phyloP scores from a whole-genome alignment of 2,329 filamentous ascomycete genomes.

The Calonectria ilicicola region DNA sequence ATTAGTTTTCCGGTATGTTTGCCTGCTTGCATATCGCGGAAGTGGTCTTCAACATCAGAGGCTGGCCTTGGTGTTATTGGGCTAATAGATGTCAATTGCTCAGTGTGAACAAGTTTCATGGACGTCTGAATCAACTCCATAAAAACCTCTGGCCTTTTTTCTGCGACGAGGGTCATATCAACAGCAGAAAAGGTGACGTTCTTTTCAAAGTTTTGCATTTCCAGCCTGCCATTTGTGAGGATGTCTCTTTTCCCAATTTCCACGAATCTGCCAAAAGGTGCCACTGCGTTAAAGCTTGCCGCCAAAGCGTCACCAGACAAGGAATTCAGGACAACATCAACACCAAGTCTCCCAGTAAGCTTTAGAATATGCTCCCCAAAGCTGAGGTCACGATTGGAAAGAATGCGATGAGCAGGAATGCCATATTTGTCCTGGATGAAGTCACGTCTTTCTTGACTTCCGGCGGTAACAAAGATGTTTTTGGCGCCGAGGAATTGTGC shows the following conservation, averaged over 20 bases:
- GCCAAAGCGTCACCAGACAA: background rate
- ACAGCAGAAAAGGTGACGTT: background rate
- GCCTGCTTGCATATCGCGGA: background rate
- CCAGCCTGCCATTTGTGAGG: background rate
- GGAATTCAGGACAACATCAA: background rate
- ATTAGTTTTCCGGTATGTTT: background rate
- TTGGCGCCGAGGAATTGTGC: background rate
- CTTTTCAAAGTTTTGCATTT: background rate
- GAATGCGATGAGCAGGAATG: background rate
- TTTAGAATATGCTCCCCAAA: background rate
- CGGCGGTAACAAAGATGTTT: background rate
- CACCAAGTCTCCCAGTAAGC: background rate
- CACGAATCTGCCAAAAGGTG: background rate
- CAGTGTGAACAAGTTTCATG: background rate
- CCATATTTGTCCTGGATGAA: background rate
- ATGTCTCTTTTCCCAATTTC: background rate
- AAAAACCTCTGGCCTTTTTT: background rate
- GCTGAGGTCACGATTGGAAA: background rate
- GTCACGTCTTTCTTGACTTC: background rate
- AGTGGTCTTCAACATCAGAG: background rate
- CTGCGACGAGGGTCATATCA: background rate
- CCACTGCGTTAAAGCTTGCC: background rate
- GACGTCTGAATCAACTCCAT: background rate
- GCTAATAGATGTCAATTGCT: background rate
- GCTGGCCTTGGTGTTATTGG: background rate